Evolutionary conservation across 495 filamentous ascomycete genomes (phyloP), one percentile per base, ranked within the genome.

Genomic region (Glonium stellatum): DNA sequence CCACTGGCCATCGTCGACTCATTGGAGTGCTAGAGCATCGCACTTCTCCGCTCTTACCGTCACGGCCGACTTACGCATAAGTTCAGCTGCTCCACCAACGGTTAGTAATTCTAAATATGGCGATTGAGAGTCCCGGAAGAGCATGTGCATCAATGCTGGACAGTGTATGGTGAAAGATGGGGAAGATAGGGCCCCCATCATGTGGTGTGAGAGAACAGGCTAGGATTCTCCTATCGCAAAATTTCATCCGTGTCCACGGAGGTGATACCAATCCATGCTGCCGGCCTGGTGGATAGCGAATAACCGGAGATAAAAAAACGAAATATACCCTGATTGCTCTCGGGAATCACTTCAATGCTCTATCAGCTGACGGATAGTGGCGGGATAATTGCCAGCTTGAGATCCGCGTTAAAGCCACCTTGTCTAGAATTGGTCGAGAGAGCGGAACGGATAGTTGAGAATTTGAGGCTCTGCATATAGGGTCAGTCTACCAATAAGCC

Each of bases 351-450:
- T 15, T 51, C 23, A 23, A 23, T 51, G 19, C 48, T 23, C 21
- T 23, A 51, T 51, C 48, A 51, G 48, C 48, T 51, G 48, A 51
- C 48, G 48, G 48, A 9, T 51, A 51, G 48, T 51, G 48, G 25
- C 48, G 48, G 48, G 48, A 15, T 23, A 51, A 51, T 23, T 31
- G 23, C 48, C 18, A 27, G 25, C 25, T 15, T 22, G 48, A 51
- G 21, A 15, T 23, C 48, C 15, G 48, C 13, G 21, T 27, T 23
- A 15, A 15, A 23, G 21, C 21, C 48, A 51, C 18, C 5, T 25
- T 25, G 18, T 51, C 10, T 18, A 25, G 13, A 8, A 51, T 51
- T 51, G 48, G 48, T 51, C 21, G 21, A 27, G 13, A 15, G 48
- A 51, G 44, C 21, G 21, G 48, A 23, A 23, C 25, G 21, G 48